Evolutionary conservation across 306 rosid species (phyloP).

Genomic region (Quercus wislizeni): DNA sequence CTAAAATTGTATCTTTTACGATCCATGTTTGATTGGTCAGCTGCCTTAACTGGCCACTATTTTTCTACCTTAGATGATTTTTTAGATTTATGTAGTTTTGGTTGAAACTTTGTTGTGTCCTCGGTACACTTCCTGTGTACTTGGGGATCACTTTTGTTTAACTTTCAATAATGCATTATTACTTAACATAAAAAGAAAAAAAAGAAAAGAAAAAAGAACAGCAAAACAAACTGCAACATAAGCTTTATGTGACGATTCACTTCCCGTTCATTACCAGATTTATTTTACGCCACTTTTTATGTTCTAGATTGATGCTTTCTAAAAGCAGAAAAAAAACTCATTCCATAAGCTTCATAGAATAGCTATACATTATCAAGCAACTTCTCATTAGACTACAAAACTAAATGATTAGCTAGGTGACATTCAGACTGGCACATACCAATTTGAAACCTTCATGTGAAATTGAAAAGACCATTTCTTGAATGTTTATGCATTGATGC

Average conservation of each 20-base stretch:
- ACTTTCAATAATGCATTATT: too few species aligned
- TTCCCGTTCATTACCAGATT: background rate
- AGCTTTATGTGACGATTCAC: background rate
- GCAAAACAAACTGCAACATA: background rate
- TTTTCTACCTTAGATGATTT: too few species aligned
- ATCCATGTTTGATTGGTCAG: too few species aligned
- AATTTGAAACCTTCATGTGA: slow-evolving; percentile 17
- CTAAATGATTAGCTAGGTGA: background rate
- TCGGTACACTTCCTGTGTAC: too few species aligned
- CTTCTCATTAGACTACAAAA: background rate
- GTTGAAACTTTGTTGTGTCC: too few species aligned
- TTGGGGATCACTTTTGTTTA: too few species aligned
- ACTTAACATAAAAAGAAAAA: background rate
- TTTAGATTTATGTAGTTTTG: too few species aligned
- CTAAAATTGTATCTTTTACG: too few species aligned
- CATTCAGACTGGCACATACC: slow-evolving; percentile 5
- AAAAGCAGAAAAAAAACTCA: background rate
- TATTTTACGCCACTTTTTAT: background rate
- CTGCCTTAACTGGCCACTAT: too few species aligned
- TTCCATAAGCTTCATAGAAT: background rate
- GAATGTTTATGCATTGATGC: slow-evolving; percentile 5
- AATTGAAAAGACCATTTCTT: slow-evolving; percentile 5
- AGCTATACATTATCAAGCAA: background rate
- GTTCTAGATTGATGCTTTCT: background rate
- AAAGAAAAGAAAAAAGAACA: background rate